phyloP scores from a whole-genome alignment of 768 basidiomycete genomes.

The Suillus subalutaceus region DNA sequence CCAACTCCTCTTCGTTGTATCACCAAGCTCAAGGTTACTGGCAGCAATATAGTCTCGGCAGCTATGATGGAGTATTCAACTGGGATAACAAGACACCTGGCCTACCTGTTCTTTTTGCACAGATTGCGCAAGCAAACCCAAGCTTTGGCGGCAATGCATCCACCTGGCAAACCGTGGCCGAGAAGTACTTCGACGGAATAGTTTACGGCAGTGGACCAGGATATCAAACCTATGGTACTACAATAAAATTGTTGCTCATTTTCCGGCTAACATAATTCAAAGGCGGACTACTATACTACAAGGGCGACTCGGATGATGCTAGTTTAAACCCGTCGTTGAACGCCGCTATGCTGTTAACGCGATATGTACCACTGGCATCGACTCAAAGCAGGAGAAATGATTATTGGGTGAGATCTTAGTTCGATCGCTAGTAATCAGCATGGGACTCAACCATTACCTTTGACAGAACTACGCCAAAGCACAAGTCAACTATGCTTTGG shows the following conservation, averaged over 20 bases:
- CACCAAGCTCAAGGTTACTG: slow-evolving; percentile 67
- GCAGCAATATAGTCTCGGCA: slow-evolving; percentile 53
- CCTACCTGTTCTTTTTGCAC: slow-evolving; percentile 72
- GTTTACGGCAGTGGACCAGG: slow-evolving; percentile 58
- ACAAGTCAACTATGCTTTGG: slow-evolving; percentile 83
- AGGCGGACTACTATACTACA: slow-evolving; percentile 83
- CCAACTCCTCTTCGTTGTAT: slow-evolving; percentile 60
- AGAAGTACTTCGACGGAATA: slow-evolving; percentile 75
- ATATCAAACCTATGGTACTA: slow-evolving; percentile 61
- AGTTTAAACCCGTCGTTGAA: slow-evolving; percentile 88
- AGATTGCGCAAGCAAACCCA: slow-evolving; percentile 64
- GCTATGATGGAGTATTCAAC: slow-evolving; percentile 68
- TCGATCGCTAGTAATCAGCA: background rate
- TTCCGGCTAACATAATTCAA: slow-evolving; percentile 5
- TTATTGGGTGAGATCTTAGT: slow-evolving; percentile 54
- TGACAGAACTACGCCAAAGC: slow-evolving; percentile 68
- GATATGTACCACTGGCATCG: slow-evolving; percentile 77
- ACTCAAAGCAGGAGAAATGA: slow-evolving; percentile 53
- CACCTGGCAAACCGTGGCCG: slow-evolving; percentile 70
- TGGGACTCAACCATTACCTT: background rate
- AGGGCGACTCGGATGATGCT: slow-evolving; percentile 81
- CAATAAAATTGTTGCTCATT: slow-evolving; percentile 4
- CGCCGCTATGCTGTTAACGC: slow-evolving; percentile 78
- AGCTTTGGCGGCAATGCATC: slow-evolving; percentile 57
- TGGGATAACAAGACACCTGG: slow-evolving; percentile 89